Percentiles rank a stretch among this genome's conserved stretches.
These are phyloP conservation scores for Ganoderma leucocontextum DNA, from an alignment of 1,284 basidiomycete genomes.

Conservation along the genomic window DNA sequence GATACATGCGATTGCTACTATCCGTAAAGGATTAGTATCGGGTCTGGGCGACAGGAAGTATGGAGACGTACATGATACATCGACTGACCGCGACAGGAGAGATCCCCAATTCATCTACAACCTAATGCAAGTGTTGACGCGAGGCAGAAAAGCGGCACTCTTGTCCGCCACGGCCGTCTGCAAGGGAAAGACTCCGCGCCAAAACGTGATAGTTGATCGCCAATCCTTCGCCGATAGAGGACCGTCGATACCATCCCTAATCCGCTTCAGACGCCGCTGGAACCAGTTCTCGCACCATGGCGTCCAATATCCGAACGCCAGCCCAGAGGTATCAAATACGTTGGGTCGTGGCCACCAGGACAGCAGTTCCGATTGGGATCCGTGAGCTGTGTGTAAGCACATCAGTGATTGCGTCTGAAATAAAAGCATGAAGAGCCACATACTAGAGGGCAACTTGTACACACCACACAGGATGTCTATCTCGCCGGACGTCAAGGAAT, in stretches of 20 bases:
- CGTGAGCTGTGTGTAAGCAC: background rate
- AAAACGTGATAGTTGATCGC: background rate
- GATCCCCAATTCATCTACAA: too few species aligned
- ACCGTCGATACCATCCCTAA: background rate
- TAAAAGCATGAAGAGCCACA: background rate
- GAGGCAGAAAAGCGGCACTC: background rate
- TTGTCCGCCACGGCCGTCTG: background rate
- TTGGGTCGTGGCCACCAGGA: constrained; percentile 21
- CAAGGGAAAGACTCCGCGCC: background rate
- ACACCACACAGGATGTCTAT: constrained; percentile 19
- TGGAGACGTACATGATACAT: too few species aligned
- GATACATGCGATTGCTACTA: too few species aligned
- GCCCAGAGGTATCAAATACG: constrained; percentile 12
- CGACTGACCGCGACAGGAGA: too few species aligned
- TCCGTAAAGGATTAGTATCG: too few species aligned
- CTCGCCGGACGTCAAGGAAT: constrained; percentile 13
- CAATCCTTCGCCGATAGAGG: background rate
- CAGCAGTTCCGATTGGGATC: background rate
- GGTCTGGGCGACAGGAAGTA: too few species aligned
- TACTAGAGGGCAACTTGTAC: constrained; percentile 15
- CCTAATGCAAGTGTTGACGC: too few species aligned
- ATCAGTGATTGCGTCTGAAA: background rate
- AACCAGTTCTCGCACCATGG: constrained; percentile 18
- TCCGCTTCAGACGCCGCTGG: background rate
- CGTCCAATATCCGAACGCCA: constrained; percentile 21